Percentiles rank a stretch among this genome's conserved stretches.
Evolutionary conservation across 2,329 filamentous ascomycete genomes (phyloP).

Genomic region (Magnaporthiopsis incrustans): DNA sequence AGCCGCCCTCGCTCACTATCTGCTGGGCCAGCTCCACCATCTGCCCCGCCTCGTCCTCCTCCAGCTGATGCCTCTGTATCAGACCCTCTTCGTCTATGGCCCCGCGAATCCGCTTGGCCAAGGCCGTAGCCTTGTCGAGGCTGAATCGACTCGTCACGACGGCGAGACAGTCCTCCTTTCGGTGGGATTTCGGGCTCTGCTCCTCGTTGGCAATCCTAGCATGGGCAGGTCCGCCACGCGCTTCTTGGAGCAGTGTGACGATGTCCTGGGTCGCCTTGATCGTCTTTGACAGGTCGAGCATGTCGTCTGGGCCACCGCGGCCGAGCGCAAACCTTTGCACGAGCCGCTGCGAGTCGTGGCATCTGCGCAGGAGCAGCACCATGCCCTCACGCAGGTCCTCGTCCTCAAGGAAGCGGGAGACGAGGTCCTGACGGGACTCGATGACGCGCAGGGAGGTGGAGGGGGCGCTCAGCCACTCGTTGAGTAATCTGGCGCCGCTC

Average conservation of each 20-base stretch:
- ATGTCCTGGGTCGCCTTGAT: slow-evolving; percentile 68
- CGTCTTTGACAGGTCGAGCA: slow-evolving; percentile 75
- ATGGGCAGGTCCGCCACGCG: slow-evolving; percentile 9
- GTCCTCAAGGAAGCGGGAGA: slow-evolving; percentile 63
- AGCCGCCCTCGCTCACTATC: slow-evolving; percentile 59
- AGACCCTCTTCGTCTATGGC: slow-evolving; percentile 92
- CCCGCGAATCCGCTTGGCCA: slow-evolving; percentile 63
- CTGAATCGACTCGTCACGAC: slow-evolving; percentile 50
- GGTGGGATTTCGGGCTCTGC: not conserved
- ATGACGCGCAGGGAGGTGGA: slow-evolving; percentile 82
- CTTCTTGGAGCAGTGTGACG: slow-evolving; percentile 33
- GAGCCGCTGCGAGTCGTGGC: slow-evolving; percentile 79
- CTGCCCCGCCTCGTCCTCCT: slow-evolving; percentile 62
- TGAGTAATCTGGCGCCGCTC: slow-evolving; percentile 76
- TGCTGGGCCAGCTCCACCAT: slow-evolving; percentile 68
- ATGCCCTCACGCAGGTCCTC: slow-evolving; percentile 63
- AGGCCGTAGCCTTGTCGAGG: slow-evolving; percentile 55
- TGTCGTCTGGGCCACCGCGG: slow-evolving; percentile 83
- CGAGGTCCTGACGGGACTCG: slow-evolving; percentile 70
- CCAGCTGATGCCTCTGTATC: slow-evolving; percentile 67
- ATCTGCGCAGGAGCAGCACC: slow-evolving; percentile 59
- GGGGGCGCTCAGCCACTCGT: slow-evolving; percentile 75
- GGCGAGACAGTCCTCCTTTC: slow-evolving; percentile 27
- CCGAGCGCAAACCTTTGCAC: slow-evolving; percentile 93
- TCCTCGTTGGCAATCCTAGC: no score